Evolutionary conservation across 192 early-diverging fungal genomes (phyloP), one percentile per base, ranked within the genome.

Genomic region (Rhizophagus prolifer): DNA sequence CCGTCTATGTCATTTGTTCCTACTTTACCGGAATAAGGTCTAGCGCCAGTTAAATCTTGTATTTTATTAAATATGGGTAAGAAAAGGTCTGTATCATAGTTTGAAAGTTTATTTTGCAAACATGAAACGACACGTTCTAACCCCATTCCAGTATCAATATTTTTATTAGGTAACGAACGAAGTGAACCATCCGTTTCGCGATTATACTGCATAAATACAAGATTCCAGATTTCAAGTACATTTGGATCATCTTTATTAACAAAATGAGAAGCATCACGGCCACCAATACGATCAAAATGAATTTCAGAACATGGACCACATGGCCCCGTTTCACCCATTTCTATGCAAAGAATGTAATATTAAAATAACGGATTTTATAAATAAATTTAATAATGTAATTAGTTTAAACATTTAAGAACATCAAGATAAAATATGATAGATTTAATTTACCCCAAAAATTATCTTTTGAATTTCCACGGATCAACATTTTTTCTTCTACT

Each of bases 131-230:
- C 83, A 80, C 97, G 95, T 85, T 99, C 97, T 8, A 95, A 88
- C 38, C 97, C 97, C 92, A 98, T 90, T 12, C 97, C 97, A 26
- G 97, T 99, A 86, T 99, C 97, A 78, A 99, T 95, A 85, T 98
- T 95, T 86, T 97, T 95, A 85, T 91, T 95, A 44, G 97, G 97
- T 50, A 99, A 88, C 31, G 91, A 86, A 72, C 93, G 92, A 41
- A 99, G 88, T 14, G 84, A 88, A 41, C 95, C 90, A 82, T 96
- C 95, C 13, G 90, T 81, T 81, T 98, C 96, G 78, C 97, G 95
- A 89, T 99, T 97, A 89, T 94, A 99, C 83, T 98, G 92, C 89
- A 99, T 99, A 73, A 99, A 99, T 78, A 99, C 97, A 21, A 99
- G 82, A 84, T 99, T 99, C 97, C 97, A 99, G 82, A 99, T 96